These are phyloP conservation scores for Teratosphaeria pseudoeucalypti DNA, from an alignment of 2,329 filamentous ascomycete genomes.

Conservation along the genomic window DNA sequence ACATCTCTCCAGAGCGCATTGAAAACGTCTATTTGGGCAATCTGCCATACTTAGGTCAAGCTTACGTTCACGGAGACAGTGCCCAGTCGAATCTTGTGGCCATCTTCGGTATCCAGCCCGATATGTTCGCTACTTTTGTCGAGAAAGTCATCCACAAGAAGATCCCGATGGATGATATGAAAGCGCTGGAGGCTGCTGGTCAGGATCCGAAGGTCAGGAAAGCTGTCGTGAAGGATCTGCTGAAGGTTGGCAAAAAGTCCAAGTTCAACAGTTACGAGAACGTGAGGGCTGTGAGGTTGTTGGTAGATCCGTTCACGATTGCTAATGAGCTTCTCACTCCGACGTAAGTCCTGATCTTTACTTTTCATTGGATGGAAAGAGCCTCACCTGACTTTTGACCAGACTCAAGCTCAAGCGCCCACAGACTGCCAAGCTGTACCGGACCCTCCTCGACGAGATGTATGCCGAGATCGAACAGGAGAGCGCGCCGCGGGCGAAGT, in stretches of 20 bases:
- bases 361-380: background rate
- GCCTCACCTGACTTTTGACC: background rate
- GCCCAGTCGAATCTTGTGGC: conserved; percentile 72
- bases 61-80: conserved; percentile 84
- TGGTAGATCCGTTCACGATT: conserved; percentile 81
- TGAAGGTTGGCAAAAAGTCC: conserved; percentile 65
- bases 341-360: conserved; percentile 52
- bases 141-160: conserved; percentile 58
- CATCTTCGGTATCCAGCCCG: conserved; percentile 80
- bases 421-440: conserved; percentile 53
- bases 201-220: conserved; percentile 60
- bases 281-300: conserved; percentile 62
- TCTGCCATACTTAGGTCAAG: conserved; percentile 64
- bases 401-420: conserved; percentile 65
- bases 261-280: conserved; percentile 91
- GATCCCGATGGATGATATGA: conserved; percentile 54
- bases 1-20: conserved; percentile 92
- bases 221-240: conserved; percentile 68
- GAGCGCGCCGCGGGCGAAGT: conserved; percentile 34
- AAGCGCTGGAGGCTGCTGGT: conserved; percentile 56
- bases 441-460: conserved; percentile 47
- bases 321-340: conserved; percentile 85
- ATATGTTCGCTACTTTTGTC: conserved; percentile 70
- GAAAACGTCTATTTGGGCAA: conserved; percentile 89
- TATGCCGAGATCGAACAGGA: conserved; percentile 46